Evolutionary conservation across 2,329 filamentous ascomycete species (phyloP).

Genomic region (Fusarium protoensiforme): DNA sequence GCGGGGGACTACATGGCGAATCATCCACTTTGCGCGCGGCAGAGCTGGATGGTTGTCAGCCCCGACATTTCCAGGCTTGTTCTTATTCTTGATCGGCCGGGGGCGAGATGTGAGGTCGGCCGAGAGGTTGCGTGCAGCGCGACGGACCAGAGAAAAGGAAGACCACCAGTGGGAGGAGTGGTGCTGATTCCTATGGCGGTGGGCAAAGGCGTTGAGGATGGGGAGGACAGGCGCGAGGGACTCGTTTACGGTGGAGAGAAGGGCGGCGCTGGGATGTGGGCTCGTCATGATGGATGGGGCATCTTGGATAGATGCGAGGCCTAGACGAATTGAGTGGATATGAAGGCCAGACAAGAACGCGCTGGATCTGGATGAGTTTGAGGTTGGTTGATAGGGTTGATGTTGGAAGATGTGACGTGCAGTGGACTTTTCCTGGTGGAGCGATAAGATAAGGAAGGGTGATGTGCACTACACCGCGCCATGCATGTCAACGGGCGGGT

Average conservation of each 20-base stretch:
- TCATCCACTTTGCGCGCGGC: slow-evolving; percentile 45
- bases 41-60: slow-evolving; percentile 25
- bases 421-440: slow-evolving; percentile 9
- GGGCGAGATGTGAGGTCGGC: slow-evolving; percentile 36
- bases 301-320: not conserved
- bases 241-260: slow-evolving; percentile 31
- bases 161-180: slow-evolving; percentile 83
- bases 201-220: slow-evolving; percentile 78
- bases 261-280: slow-evolving; percentile 4
- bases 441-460: slow-evolving; percentile 27
- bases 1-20: slow-evolving; percentile 45
- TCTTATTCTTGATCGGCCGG: slow-evolving; percentile 13
- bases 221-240: slow-evolving; percentile 55
- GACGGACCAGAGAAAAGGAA: slow-evolving; percentile 77
- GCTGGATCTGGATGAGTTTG: not conserved
- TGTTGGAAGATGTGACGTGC: slow-evolving; percentile 17
- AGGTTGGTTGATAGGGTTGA: not conserved
- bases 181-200: slow-evolving; percentile 94
- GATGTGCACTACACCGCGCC: not conserved
- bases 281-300: slow-evolving; percentile 18
- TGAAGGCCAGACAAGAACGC: not conserved
- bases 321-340: not conserved
- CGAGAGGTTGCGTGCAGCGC: slow-evolving; percentile 67
- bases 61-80: slow-evolving; percentile 7
- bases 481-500: not conserved